A percentile compares a stretch with the other conserved stretches of the same genome.
Conservation (phyloP, 805 yeast species). For the Saturnispora sanitii region DNA sequence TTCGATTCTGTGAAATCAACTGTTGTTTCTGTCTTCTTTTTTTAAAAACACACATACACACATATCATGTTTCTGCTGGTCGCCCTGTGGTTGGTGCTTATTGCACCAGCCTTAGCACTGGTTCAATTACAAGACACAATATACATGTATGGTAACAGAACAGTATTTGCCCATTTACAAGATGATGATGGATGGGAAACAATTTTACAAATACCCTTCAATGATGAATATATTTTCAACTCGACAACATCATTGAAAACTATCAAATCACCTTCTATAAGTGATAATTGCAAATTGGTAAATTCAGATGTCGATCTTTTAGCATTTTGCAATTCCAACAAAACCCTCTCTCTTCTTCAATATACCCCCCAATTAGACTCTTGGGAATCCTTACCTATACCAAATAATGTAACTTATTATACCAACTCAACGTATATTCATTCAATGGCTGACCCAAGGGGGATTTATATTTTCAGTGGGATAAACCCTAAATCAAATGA, state of each 20-base stretch:
- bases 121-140: constrained; percentile 18
- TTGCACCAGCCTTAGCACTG: neutral
- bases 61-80: neutral
- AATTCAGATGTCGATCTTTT: constrained; percentile 15
- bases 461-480: constrained; percentile 51
- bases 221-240: constrained; percentile 18
- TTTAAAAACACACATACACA: too few relatives aligned
- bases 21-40: neutral
- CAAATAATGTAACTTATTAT: constrained; percentile 14
- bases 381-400: constrained; percentile 20
- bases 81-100: neutral
- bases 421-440: constrained; percentile 34
- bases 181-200: constrained; percentile 9
- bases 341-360: constrained; percentile 7
- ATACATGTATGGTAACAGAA: constrained; percentile 25
- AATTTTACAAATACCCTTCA: constrained; percentile 22
- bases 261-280: constrained; percentile 18
- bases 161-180: constrained; percentile 14
- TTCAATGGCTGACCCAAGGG: constrained; percentile 28
- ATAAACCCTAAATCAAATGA: constrained; percentile 14
- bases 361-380: constrained; percentile 5
- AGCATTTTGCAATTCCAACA: constrained; percentile 17
- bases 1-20: neutral
- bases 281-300: constrained; percentile 15
- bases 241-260: constrained; percentile 8